phyloP scores from a whole-genome alignment of 306 rosid genomes.

The Ochetophila trinervis region DNA sequence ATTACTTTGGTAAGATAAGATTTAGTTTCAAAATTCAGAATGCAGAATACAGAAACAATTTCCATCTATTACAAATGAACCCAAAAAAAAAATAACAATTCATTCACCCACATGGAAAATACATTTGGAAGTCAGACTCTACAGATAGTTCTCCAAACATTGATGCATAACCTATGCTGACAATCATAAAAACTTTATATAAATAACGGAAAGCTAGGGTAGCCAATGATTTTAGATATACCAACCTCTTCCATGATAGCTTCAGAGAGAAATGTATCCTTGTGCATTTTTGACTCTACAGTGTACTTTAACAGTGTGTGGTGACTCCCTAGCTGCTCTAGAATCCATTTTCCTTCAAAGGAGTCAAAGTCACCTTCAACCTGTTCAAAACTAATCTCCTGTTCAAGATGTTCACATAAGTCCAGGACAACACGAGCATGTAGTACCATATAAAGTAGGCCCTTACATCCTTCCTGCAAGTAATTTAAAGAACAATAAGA shows the following conservation, averaged over 20 bases:
- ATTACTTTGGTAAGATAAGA: no score
- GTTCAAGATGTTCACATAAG: constrained; percentile 72
- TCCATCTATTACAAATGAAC: no score
- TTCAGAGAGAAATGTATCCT: constrained; percentile 91
- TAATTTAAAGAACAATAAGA: not conserved
- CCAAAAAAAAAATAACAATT: not conserved
- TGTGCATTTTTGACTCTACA: constrained; percentile 92
- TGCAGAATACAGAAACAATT: no score
- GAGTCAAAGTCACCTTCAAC: constrained; percentile 96
- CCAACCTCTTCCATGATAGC: constrained; percentile 95
- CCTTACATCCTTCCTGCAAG: constrained; percentile 94
- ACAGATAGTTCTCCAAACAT: not conserved
- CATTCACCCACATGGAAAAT: not conserved
- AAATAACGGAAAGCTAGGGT: not conserved
- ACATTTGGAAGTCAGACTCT: not conserved
- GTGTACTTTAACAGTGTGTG: constrained; percentile 85
- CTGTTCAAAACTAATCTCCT: constrained; percentile 88
- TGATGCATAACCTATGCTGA: not conserved
- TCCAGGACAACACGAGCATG: constrained; percentile 98
- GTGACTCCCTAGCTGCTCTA: constrained; percentile 95
- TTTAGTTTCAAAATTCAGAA: no score
- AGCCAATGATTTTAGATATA: not conserved
- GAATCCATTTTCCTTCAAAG: constrained; percentile 78
- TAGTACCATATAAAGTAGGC: constrained; percentile 94
- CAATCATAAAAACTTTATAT: no score